A percentile compares a stretch with the other conserved stretches of the same genome.
These are phyloP conservation scores for Periconia digitata DNA, from an alignment of 2,329 filamentous ascomycete genomes.

Conservation along the genomic window DNA sequence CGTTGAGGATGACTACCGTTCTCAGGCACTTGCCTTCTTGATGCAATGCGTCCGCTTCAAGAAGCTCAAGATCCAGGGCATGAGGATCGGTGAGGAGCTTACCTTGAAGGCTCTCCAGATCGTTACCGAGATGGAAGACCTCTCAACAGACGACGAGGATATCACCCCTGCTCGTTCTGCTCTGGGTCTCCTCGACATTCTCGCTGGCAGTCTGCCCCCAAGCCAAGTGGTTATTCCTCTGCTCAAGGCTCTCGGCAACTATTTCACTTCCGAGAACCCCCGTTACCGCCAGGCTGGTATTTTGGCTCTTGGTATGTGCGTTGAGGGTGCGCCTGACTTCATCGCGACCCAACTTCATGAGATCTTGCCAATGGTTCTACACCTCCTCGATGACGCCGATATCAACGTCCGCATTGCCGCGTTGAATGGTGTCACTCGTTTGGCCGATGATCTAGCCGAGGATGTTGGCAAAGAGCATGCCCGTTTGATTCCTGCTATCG, in stretches of 20 bases:
- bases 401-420: slow-evolving; percentile 83
- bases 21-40: slow-evolving; percentile 89
- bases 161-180: slow-evolving; percentile 83
- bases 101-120: slow-evolving; percentile 88
- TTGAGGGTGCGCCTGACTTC: slow-evolving; percentile 96
- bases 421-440: slow-evolving; percentile 80
- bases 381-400: slow-evolving; percentile 81
- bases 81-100: slow-evolving; percentile 83
- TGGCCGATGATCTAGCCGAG: slow-evolving; percentile 91
- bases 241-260: slow-evolving; percentile 80
- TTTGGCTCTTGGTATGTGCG: slow-evolving; percentile 86
- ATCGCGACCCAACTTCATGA: slow-evolving; percentile 88
- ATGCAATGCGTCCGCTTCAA: slow-evolving; percentile 90
- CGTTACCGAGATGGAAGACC: slow-evolving; percentile 81
- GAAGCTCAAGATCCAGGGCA: slow-evolving; percentile 91
- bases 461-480: slow-evolving; percentile 86
- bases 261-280: slow-evolving; percentile 72
- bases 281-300: slow-evolving; percentile 88
- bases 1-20: slow-evolving; percentile 80
- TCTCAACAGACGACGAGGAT: slow-evolving; percentile 74
- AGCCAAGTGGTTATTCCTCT: slow-evolving; percentile 93
- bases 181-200: slow-evolving; percentile 82
- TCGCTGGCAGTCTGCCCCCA: slow-evolving; percentile 84
- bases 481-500: slow-evolving; percentile 76
- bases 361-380: slow-evolving; percentile 82